Evolutionary conservation across 2,329 filamentous ascomycete genomes (phyloP).

Genomic region (Ophiostoma populinum): DNA sequence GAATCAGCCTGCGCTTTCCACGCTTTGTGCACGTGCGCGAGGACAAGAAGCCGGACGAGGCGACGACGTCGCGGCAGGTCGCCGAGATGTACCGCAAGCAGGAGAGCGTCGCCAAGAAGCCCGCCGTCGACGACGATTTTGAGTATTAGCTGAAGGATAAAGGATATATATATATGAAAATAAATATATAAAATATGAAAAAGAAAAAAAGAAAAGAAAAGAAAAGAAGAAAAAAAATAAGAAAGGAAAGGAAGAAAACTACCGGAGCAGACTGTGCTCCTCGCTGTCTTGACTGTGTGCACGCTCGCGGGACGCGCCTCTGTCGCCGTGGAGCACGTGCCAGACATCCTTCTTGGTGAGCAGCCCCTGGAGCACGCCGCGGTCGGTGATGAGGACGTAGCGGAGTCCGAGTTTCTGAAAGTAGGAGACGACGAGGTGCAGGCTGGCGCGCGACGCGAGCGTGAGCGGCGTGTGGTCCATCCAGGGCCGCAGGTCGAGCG

Average conservation of each 20-base stretch:
- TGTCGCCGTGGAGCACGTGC: constrained; percentile 76
- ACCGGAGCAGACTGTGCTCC: no score
- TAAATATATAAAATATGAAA: background rate
- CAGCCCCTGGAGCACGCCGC: constrained; percentile 65
- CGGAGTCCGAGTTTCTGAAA: constrained; percentile 87
- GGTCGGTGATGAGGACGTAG: constrained; percentile 75
- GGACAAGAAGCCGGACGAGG: constrained; percentile 89
- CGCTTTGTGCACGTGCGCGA: constrained; percentile 82
- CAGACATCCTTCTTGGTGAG: constrained; percentile 97
- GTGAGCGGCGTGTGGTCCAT: constrained; percentile 98
- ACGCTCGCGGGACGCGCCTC: no score
- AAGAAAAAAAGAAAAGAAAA: background rate
- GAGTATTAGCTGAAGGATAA: constrained; percentile 79
- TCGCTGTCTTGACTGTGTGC: no score
- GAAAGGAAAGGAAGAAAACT: no score
- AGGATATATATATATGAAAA: background rate
- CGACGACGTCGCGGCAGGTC: constrained; percentile 68
- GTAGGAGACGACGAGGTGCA: constrained; percentile 78
- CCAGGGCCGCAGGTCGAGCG: constrained; percentile 84
- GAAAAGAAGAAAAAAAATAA: background rate
- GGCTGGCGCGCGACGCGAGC: constrained; percentile 54
- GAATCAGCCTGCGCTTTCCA: constrained; percentile 80
- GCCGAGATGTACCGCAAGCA: constrained; percentile 96
- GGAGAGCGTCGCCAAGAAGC: constrained; percentile 74
- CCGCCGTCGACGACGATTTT: constrained; percentile 87